Base-by-base conservation (phyloP, 1,284 basidiomycete species). In the Trichosporon asahii region DNA sequence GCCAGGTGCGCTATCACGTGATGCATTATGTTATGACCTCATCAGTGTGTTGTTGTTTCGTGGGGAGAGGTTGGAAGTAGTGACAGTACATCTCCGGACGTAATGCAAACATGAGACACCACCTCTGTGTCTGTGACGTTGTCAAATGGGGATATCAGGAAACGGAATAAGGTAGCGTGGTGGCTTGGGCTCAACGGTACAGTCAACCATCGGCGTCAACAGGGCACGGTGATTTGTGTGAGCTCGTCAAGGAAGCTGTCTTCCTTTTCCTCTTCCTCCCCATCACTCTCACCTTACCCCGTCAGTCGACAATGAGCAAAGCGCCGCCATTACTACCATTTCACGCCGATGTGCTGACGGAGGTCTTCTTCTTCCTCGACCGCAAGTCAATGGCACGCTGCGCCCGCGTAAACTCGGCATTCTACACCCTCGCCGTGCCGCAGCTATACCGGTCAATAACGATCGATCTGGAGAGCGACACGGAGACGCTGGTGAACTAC, bases 401-500 rank as follows among this genome's bases (percentile, higher is more conserved):
- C 9, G 33, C 61, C 4, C 37, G 57, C 15, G 61, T 64, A 29
- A 68, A 68, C 67, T 64, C 61, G 14, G 31, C 67, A 5, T 68
- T 49, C 31, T 68, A 68, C 61, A 44, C 27, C 7, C 44, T 29
- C 7, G 44, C 67, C 23, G 33, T 55, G 1, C 67, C 67, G 3
- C 61, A 18, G 7, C 46, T 68, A 7, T 68, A 64, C 23, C 61
- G 61, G 21, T 31, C 57, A 18, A 31, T 61, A 15, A 18, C 15
- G 7, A 61, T 61, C 4, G 57, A 61, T 8, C 57, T 33, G 2
- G 57, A 61, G 18, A 7, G 2, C 14, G 57, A 61, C 29, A 61
- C 57, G 14, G 57, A 61, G 18, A 61, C 29, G 29, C 15, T 33
- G 29, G 29, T 33, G 57, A 31, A 6, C 27, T 61, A 18, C 57